Evolutionary conservation across 768 basidiomycete species (phyloP).

Genomic region (Tricholomella constricta): DNA sequence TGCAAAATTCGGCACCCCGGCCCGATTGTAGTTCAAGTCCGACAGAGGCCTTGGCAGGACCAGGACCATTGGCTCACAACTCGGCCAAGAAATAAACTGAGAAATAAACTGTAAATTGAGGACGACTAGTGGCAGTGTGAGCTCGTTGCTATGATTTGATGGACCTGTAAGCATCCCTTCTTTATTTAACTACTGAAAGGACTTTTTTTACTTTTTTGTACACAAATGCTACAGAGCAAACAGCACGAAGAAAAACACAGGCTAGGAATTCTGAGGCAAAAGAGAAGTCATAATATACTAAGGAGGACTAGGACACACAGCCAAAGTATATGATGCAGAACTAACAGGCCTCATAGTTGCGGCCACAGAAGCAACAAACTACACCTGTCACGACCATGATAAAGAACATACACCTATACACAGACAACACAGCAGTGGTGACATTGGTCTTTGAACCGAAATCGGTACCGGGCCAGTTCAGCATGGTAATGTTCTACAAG

Average conservation of each 20-base stretch:
- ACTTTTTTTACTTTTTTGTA: too few relatives aligned
- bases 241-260: constrained; percentile 8
- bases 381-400: constrained; percentile 8
- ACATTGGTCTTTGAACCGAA: constrained; percentile 20
- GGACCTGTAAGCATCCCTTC: too few relatives aligned
- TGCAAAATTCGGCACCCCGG: too few relatives aligned
- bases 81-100: too few relatives aligned
- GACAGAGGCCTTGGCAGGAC: too few relatives aligned
- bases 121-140: too few relatives aligned
- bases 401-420: constrained; percentile 21
- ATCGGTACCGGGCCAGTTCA: constrained; percentile 18
- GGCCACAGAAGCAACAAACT: constrained; percentile 10
- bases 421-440: constrained; percentile 8
- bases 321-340: constrained; percentile 31
- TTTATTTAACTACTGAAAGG: too few relatives aligned
- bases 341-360: constrained; percentile 23
- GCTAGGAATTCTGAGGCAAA: constrained; percentile 19
- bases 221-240: background rate
- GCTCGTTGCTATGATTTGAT: too few relatives aligned
- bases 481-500: background rate
- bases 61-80: too few relatives aligned
- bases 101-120: too few relatives aligned
- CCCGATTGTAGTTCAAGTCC: too few relatives aligned
- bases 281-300: constrained; percentile 9
- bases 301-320: constrained; percentile 24